These are phyloP conservation scores for Jackrogersella multiformis DNA, from an alignment of 495 filamentous ascomycete genomes.

Conservation along the genomic window DNA sequence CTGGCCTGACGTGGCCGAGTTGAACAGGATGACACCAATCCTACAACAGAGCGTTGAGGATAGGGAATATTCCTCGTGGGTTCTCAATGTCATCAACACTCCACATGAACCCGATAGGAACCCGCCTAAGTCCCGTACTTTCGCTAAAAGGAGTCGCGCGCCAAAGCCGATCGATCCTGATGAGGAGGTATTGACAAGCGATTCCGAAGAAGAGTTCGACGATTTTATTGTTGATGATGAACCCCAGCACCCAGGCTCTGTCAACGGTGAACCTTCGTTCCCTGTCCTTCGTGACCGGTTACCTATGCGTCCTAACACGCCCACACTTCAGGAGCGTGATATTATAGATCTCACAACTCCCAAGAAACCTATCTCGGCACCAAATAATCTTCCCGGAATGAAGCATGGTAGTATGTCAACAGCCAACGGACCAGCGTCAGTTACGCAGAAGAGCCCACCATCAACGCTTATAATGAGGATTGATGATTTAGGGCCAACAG, in stretches of 20 bases:
- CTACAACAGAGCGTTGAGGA: constrained; percentile 71
- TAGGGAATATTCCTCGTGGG: constrained; percentile 64
- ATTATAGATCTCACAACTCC: constrained; percentile 37
- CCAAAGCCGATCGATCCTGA: constrained; percentile 36
- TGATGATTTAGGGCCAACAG: constrained; percentile 32
- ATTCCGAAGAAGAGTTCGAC: constrained; percentile 58
- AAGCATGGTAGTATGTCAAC: not conserved
- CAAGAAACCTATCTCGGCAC: not conserved
- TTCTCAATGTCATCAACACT: constrained; percentile 60
- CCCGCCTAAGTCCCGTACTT: constrained; percentile 40
- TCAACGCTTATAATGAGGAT: constrained; percentile 23
- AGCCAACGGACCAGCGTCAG: not conserved
- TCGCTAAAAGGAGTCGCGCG: constrained; percentile 33
- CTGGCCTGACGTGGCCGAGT: constrained; percentile 58
- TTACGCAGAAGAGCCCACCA: not conserved
- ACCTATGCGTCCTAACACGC: constrained; percentile 28
- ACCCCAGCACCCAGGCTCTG: not conserved
- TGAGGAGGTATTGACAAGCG: constrained; percentile 57
- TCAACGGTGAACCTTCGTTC: too few species aligned
- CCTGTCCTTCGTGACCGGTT: constrained; percentile 5
- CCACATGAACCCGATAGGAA: constrained; percentile 61
- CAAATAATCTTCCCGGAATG: not conserved
- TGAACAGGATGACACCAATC: constrained; percentile 62
- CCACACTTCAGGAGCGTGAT: constrained; percentile 1
- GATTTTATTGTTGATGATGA: constrained; percentile 53